These are phyloP conservation scores for Termitomyces sp. DNA, from an alignment of 768 basidiomycete genomes.

Conservation along the genomic window DNA sequence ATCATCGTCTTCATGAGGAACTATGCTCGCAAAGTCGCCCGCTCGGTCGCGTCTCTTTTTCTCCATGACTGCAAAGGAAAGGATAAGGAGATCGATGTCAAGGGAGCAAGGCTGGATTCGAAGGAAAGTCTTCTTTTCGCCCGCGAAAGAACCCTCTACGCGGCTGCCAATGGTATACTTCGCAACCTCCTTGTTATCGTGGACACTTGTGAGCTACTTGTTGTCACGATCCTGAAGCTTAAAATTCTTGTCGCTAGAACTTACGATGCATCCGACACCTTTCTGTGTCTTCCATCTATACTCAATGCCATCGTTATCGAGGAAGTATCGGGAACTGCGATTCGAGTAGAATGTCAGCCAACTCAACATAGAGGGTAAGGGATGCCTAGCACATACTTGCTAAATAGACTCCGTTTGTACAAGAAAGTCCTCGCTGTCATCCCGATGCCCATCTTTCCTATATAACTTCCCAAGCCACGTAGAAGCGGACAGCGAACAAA, in stretches of 20 bases:
- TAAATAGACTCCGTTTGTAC: slow-evolving; percentile 41
- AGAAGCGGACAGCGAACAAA: slow-evolving; percentile 40
- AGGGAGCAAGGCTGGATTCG: slow-evolving; percentile 46
- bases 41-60: slow-evolving; percentile 46
- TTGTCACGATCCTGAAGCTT: not conserved
- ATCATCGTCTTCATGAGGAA: slow-evolving; percentile 33
- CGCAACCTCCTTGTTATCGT: slow-evolving; percentile 41
- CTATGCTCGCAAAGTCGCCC: slow-evolving; percentile 28
- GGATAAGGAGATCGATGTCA: slow-evolving; percentile 51
- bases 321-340: slow-evolving; percentile 45
- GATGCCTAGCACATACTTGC: slow-evolving; percentile 33
- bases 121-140: slow-evolving; percentile 45
- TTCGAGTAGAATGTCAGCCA: slow-evolving; percentile 2
- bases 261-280: slow-evolving; percentile 40
- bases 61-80: slow-evolving; percentile 57
- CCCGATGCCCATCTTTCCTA: slow-evolving; percentile 28
- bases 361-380: not conserved
- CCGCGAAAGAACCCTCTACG: slow-evolving; percentile 46
- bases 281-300: slow-evolving; percentile 48
- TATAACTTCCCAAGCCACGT: slow-evolving; percentile 26
- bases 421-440: slow-evolving; percentile 39
- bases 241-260: slow-evolving; percentile 13
- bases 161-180: slow-evolving; percentile 33
- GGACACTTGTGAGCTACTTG: slow-evolving; percentile 36
- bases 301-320: slow-evolving; percentile 47